Conservation (phyloP, 73 alveolate species). For the Stentor roeselii region DNA sequence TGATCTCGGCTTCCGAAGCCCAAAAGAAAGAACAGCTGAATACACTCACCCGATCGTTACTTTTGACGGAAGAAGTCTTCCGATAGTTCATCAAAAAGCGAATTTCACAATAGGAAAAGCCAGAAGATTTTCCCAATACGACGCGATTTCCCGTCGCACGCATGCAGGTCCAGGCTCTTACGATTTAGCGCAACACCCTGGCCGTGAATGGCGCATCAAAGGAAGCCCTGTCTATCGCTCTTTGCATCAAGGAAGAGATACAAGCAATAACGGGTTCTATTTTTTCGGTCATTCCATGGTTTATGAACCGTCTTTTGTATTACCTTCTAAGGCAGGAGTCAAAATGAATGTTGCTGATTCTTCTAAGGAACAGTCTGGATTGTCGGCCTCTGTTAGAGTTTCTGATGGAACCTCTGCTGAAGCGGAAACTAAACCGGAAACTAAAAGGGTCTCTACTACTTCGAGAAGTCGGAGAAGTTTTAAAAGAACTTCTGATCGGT, state of each 20-base stretch:
- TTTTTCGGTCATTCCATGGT: not conserved
- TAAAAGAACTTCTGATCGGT: too few relatives aligned
- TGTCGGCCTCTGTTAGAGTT: too few relatives aligned
- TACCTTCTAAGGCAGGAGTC: too few relatives aligned
- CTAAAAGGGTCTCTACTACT: too few relatives aligned
- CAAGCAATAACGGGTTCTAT: not conserved
- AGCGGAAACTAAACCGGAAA: too few relatives aligned
- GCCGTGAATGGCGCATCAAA: not conserved
- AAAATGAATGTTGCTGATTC: too few relatives aligned
- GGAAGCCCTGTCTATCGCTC: not conserved
- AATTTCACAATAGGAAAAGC: not conserved
- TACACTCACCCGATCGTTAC: slow-evolving; percentile 34
- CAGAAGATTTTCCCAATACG: slow-evolving; percentile 6
- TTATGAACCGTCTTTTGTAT: slow-evolving; percentile 11
- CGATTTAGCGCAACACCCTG: not conserved
- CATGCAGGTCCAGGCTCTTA: slow-evolving; percentile 22
- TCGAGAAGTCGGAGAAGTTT: too few relatives aligned
- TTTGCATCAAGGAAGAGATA: not conserved
- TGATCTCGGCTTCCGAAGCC: slow-evolving; percentile 46
- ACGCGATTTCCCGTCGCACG: not conserved
- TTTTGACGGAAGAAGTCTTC: slow-evolving; percentile 24
- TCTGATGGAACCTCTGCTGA: too few relatives aligned
- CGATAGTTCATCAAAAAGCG: not conserved
- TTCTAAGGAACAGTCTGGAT: too few relatives aligned
- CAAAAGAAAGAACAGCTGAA: slow-evolving; percentile 57